phyloP scores from a whole-genome alignment of 495 filamentous ascomycete genomes.

The Penicillium bovifimosum region DNA sequence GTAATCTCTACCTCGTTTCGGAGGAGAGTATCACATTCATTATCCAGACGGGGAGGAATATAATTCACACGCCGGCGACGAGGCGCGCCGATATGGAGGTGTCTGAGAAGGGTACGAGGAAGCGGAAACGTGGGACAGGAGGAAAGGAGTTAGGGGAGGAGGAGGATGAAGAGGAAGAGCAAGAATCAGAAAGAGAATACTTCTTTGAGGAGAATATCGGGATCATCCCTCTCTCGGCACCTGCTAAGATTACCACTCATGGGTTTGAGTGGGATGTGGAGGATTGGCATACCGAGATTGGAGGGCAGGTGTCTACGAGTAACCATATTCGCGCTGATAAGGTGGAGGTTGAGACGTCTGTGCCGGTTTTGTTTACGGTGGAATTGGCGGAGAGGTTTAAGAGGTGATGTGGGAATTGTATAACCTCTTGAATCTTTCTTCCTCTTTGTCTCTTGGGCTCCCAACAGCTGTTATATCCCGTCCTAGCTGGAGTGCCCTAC shows the following conservation, averaged over 20 bases:
- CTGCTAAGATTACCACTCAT: conserved; percentile 63
- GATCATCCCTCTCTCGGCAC: conserved; percentile 74
- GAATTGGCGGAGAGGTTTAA: conserved; percentile 53
- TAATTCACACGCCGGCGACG: conserved; percentile 55
- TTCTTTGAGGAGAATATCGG: conserved; percentile 65
- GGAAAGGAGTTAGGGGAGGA: background rate
- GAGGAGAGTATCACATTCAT: conserved; percentile 76
- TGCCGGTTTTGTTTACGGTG: conserved; percentile 78
- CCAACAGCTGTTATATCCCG: no score
- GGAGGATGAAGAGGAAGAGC: background rate
- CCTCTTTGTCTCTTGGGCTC: background rate
- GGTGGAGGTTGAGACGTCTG: conserved; percentile 59
- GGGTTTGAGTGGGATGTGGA: conserved; percentile 89
- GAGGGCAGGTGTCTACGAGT: conserved; percentile 83
- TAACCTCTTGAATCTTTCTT: background rate
- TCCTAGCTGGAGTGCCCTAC: no score
- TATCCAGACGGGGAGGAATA: conserved; percentile 60
- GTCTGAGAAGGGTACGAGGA: background rate
- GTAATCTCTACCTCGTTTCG: conserved; percentile 65
- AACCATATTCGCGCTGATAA: conserved; percentile 64
- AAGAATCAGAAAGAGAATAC: conserved; percentile 1
- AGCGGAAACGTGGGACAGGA: conserved; percentile 5
- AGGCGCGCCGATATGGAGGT: conserved; percentile 13
- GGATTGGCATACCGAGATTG: conserved; percentile 76
- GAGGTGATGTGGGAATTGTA: conserved; percentile 11